Percentiles rank a stretch among this genome's conserved stretches.
These are phyloP conservation scores for Oleoguttula mirabilis DNA, from an alignment of 495 filamentous ascomycete species.

Conservation along the genomic window DNA sequence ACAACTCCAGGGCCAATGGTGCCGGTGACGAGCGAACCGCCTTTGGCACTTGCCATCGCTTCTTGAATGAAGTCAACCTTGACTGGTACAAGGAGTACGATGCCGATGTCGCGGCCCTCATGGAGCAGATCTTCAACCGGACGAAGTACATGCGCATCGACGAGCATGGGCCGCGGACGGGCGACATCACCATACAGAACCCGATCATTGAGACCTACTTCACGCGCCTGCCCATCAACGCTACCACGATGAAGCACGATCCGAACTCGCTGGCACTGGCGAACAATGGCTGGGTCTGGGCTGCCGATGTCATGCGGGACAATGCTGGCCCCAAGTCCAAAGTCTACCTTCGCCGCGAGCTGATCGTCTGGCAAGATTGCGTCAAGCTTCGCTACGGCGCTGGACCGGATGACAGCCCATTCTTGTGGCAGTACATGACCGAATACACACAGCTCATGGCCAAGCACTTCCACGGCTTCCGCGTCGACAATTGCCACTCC, in stretches of 20 bases:
- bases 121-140: constrained; percentile 84
- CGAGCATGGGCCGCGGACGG: constrained; percentile 78
- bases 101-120: constrained; percentile 63
- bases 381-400: constrained; percentile 90
- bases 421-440: constrained; percentile 90
- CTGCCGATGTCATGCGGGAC: constrained; percentile 82
- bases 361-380: constrained; percentile 98
- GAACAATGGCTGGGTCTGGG: constrained; percentile 99
- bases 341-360: constrained; percentile 83
- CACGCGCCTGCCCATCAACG: constrained; percentile 74
- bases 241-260: constrained; percentile 63
- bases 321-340: constrained; percentile 81
- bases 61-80: constrained; percentile 78
- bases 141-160: constrained; percentile 88
- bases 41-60: constrained; percentile 25
- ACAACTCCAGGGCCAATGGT: constrained; percentile 32
- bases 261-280: constrained; percentile 68
- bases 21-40: constrained; percentile 24
- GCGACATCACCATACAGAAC: constrained; percentile 59
- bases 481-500: constrained; percentile 97
- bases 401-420: constrained; percentile 74
- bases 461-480: constrained; percentile 88
- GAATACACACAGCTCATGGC: constrained; percentile 87
- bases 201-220: constrained; percentile 95
- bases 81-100: constrained; percentile 87